Percentiles rank a stretch among this genome's conserved stretches.
These are phyloP conservation scores for Trypanosoma boissoni DNA, from an alignment of 208 protist species.

Conservation along the genomic window DNA sequence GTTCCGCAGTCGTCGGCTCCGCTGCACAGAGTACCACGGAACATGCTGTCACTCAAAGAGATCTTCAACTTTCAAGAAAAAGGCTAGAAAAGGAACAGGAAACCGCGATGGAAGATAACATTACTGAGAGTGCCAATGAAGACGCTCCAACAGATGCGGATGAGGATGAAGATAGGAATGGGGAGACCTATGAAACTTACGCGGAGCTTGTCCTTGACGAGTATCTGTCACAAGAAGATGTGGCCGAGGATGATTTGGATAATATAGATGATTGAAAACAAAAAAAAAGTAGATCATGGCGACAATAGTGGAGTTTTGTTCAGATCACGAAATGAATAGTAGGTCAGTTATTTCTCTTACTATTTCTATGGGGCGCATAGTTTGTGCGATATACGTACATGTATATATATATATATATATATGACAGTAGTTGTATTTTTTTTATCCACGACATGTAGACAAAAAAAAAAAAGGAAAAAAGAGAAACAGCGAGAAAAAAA, in stretches of 20 bases:
- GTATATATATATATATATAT: too few species aligned
- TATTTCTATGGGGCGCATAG: too few species aligned
- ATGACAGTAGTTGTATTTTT: too few species aligned
- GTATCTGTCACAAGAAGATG: slow-evolving; percentile 16
- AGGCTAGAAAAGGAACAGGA: too few species aligned
- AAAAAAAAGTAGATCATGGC: too few species aligned
- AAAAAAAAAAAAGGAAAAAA: neutral
- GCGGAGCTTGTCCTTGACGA: slow-evolving; percentile 30
- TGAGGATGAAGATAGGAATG: slow-evolving; percentile 17
- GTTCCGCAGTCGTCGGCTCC: neutral
- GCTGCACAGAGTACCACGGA: neutral
- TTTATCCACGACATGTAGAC: too few species aligned
- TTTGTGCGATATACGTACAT: too few species aligned
- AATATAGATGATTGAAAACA: neutral
- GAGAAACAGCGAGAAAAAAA: neutral
- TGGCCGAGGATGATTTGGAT: slow-evolving; percentile 3
- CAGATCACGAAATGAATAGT: too few species aligned
- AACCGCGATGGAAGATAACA: neutral
- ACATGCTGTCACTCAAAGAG: neutral
- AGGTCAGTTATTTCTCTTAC: too few species aligned
- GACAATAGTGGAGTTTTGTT: too few species aligned
- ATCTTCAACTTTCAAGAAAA: neutral
- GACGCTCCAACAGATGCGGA: neutral
- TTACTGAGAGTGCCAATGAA: neutral
- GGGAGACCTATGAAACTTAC: slow-evolving; percentile 48